Conservation (phyloP, 352 stramenopile species). For the Lagenidium giganteum region DNA sequence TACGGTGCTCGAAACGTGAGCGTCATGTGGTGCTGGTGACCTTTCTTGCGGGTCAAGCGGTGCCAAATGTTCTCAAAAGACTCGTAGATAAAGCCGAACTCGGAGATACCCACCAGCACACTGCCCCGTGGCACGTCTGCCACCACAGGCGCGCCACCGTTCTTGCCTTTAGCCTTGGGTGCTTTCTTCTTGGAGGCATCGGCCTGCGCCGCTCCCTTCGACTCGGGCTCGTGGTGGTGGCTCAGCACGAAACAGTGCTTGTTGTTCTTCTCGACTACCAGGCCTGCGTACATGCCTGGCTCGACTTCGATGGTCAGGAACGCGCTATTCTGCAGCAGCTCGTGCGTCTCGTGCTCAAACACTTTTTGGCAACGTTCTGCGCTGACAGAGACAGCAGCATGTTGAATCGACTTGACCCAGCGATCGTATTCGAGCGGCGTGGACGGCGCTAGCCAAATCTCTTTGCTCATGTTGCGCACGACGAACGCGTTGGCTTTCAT, state of each 20-base stretch:
- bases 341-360: constrained; percentile 45
- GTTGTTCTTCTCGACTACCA: constrained; percentile 53
- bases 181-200: constrained; percentile 10
- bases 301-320: constrained; percentile 39
- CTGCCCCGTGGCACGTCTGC: constrained; percentile 38
- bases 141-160: background rate
- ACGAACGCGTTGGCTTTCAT: constrained; percentile 55
- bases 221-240: constrained; percentile 17
- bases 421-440: constrained; percentile 29
- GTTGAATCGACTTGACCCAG: constrained; percentile 41
- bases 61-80: constrained; percentile 74
- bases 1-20: constrained; percentile 47
- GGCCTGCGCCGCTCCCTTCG: background rate
- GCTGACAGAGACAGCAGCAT: constrained; percentile 18
- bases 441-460: constrained; percentile 39
- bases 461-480: constrained; percentile 38
- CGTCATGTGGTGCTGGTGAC: constrained; percentile 33
- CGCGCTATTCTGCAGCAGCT: constrained; percentile 39
- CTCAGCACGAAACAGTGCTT: constrained; percentile 62
- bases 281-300: constrained; percentile 15
- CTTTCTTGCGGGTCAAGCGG: constrained; percentile 48
- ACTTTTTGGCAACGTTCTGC: constrained; percentile 30
- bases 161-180: constrained; percentile 3
- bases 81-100: constrained; percentile 61
- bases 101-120: constrained; percentile 42